phyloP scores from a whole-genome alignment of 352 stramenopile species.

The Pythium oligandrum region DNA sequence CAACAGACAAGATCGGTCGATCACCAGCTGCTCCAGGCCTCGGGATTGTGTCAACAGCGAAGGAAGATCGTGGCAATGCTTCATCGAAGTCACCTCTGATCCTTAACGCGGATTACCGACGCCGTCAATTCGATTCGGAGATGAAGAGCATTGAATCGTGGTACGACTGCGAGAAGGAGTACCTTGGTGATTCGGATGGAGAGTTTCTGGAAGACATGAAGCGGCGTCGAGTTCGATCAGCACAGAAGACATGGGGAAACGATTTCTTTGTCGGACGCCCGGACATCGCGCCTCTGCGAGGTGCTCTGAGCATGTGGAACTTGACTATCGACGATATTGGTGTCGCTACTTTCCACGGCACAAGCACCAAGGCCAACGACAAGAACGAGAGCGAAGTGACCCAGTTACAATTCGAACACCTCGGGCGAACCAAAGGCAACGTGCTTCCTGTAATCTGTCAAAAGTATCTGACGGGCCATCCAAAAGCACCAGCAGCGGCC shows the following conservation, averaged over 20 bases:
- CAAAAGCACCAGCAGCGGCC: constrained; percentile 73
- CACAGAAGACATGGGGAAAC: constrained; percentile 66
- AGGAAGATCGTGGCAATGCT: constrained; percentile 31
- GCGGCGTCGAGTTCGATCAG: constrained; percentile 55
- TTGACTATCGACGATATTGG: constrained; percentile 74
- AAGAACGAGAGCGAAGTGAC: constrained; percentile 86
- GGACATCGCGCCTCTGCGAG: constrained; percentile 74
- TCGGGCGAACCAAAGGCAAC: constrained; percentile 69
- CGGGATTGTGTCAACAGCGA: constrained; percentile 80
- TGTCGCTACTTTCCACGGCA: constrained; percentile 79
- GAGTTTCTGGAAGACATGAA: constrained; percentile 61
- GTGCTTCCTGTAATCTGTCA: constrained; percentile 72
- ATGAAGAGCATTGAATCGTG: constrained; percentile 65
- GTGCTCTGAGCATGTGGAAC: constrained; percentile 73
- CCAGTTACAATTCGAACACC: constrained; percentile 75
- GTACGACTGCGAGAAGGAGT: constrained; percentile 51
- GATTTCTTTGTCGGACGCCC: constrained; percentile 49
- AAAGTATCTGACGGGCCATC: constrained; percentile 79
- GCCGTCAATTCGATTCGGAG: constrained; percentile 72
- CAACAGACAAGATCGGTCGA: constrained; percentile 84
- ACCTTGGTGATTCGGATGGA: constrained; percentile 29
- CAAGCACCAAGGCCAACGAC: constrained; percentile 79
- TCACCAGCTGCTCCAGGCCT: constrained; percentile 80
- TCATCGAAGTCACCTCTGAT: constrained; percentile 32
- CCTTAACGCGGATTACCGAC: constrained; percentile 68